phyloP scores from a whole-genome alignment of 2,329 filamentous ascomycete genomes.

The Scytalidium lignicola region DNA sequence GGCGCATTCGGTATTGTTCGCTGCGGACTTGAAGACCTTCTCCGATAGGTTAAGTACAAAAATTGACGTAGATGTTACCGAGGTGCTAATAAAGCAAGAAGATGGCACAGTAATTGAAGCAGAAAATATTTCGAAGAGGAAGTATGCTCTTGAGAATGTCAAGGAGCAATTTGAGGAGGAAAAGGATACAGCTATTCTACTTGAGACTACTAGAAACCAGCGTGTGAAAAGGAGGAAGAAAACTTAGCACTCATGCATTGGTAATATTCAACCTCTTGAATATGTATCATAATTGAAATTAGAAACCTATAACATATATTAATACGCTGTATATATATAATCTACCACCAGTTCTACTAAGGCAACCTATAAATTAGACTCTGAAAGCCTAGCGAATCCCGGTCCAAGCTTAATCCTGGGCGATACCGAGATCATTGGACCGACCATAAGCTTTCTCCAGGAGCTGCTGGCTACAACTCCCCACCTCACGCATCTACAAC shows the following conservation, averaged over 20 bases:
- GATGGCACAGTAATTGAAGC: slow-evolving; percentile 14
- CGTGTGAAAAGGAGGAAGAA: slow-evolving; percentile 21
- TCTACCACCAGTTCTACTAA: too few relatives aligned
- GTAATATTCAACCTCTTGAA: too few relatives aligned
- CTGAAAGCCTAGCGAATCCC: too few relatives aligned
- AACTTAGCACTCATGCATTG: not conserved
- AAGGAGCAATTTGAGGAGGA: slow-evolving; percentile 18
- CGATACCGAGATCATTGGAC: not conserved
- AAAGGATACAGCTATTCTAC: slow-evolving; percentile 6
- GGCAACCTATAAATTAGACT: too few relatives aligned
- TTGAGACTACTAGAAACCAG: slow-evolving; percentile 18
- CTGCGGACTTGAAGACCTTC: slow-evolving; percentile 83
- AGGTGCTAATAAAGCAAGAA: slow-evolving; percentile 29
- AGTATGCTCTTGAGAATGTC: slow-evolving; percentile 11
- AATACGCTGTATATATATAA: too few relatives aligned
- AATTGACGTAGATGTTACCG: slow-evolving; percentile 41
- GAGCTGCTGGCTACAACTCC: not conserved
- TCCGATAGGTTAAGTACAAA: slow-evolving; percentile 52
- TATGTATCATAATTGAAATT: too few relatives aligned
- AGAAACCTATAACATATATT: too few relatives aligned
- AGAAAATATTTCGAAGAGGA: slow-evolving; percentile 10
- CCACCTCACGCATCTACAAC: slow-evolving; percentile 10
- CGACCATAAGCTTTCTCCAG: not conserved
- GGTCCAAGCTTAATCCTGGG: not conserved
- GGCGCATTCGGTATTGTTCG: slow-evolving; percentile 96